phyloP scores from a whole-genome alignment of 177 flowering plant species.

The Vitis hybrid region DNA sequence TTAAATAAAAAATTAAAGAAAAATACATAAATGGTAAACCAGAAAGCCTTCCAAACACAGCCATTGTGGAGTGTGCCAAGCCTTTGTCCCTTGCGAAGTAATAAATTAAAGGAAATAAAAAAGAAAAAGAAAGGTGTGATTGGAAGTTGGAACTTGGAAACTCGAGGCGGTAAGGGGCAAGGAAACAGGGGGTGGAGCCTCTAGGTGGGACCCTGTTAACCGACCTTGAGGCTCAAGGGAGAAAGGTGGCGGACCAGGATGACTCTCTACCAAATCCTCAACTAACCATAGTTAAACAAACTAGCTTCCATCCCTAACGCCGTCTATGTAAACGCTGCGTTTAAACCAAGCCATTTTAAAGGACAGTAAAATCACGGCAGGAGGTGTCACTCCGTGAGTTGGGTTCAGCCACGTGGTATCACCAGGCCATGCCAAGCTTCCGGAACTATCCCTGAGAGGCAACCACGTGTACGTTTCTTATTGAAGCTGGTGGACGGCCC shows the following conservation, averaged over 20 bases:
- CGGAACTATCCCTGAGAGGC: background rate
- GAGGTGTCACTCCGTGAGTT: background rate
- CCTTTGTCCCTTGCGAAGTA: too few species aligned
- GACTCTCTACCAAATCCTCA: conserved; percentile 2
- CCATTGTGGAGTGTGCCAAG: too few species aligned
- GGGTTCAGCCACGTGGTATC: conserved; percentile 11
- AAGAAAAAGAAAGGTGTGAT: too few species aligned
- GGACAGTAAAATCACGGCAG: background rate
- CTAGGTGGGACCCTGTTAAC: background rate
- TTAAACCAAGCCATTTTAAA: too few species aligned
- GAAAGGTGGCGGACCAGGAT: conserved; percentile 4
- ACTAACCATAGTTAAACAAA: conserved; percentile 15
- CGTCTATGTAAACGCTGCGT: background rate
- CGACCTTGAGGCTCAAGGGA: background rate
- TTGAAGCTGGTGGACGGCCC: background rate
- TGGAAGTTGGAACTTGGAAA: too few species aligned
- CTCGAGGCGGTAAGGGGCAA: too few species aligned
- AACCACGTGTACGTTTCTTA: conserved; percentile 5
- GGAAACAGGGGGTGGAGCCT: too few species aligned
- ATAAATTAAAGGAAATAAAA: too few species aligned
- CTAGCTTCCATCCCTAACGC: background rate
- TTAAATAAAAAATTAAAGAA: too few species aligned
- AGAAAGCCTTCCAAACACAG: too few species aligned
- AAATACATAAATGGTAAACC: too few species aligned
- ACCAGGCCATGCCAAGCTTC: conserved; percentile 1